Evolutionary conservation across 2,329 filamentous ascomycete genomes (phyloP).

Genomic region (Diaporthe longicolla): DNA sequence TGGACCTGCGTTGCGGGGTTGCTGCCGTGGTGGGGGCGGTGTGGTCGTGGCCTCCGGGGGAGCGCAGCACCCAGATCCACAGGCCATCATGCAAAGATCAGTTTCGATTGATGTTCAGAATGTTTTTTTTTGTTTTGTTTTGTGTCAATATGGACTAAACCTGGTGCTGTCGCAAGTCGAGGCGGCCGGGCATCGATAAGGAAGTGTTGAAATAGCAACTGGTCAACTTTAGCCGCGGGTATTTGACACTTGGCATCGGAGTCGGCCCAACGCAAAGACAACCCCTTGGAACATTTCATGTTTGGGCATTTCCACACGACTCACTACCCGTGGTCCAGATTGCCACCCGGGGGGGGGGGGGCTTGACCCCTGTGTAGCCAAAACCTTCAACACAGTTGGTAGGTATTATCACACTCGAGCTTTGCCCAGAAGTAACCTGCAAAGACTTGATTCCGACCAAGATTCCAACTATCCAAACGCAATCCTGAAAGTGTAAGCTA

Average conservation of each 20-base stretch:
- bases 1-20: not conserved
- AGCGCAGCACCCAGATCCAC: conserved; percentile 24
- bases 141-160: not conserved
- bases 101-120: not conserved
- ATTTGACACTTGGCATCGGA: conserved; percentile 16
- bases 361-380: no score
- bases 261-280: not conserved
- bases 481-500: no score
- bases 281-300: not conserved
- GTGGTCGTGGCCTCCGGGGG: not conserved
- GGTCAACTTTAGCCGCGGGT: conserved; percentile 26
- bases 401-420: no score
- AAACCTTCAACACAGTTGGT: no score
- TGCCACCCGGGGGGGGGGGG: no score
- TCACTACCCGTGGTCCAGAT: no score
- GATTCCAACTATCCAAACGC: no score
- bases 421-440: no score
- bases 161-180: not conserved
- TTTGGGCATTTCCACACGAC: conserved; percentile 3
- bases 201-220: not conserved
- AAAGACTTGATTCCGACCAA: no score
- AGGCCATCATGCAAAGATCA: not conserved
- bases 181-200: not conserved
- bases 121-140: not conserved
- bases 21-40: not conserved